Evolutionary conservation across 1,139 yeast genomes (phyloP), one percentile per base, ranked within the genome.

Genomic region (Kodamaea plutei): DNA sequence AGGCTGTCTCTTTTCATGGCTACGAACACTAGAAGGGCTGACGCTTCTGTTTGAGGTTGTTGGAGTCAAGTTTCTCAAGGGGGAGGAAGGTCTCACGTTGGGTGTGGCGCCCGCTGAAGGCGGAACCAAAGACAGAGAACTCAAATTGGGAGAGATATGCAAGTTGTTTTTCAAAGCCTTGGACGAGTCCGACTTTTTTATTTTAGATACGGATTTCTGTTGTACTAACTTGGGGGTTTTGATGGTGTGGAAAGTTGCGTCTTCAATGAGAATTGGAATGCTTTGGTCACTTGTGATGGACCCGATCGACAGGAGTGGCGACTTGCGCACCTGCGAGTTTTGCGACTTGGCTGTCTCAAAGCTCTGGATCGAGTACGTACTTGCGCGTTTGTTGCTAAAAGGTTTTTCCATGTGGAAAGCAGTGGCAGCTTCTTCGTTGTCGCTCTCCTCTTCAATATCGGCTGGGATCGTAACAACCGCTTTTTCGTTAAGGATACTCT

Each of bases 401-500:
- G 24, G 15, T 11, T 11, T 8, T 7, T n/a, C 14, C 8, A 11
- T 8, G 9, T 8, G 14, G 16, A 18, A 8, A 9, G 8, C 14
- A 9, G 8, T 4, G 5, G 29, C 30, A 19, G 28, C 22, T 6
- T 23, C 27, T 20, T 20, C 29, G 10, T 23, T 27, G 28, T 39
- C 47, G 13, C 33, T 38, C 30, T 47, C 51, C 30, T 45, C 50
- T 10, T 20, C 34, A 12, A 44, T 44, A 9, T 26, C 35, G 8
- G 15, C 26, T 9, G 13, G 20, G 14, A 22, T 9, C 3, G 25
- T 12, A 3, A 18, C 22, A 10, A 15, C 25, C 7, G 18, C 10
- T 19, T 29, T 57, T 56, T 36, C 58, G 34, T 61, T 65, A 29
- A 74, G 54, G 13, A 71, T 69, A 30, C 52, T 57, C 43, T 72